A percentile compares a stretch with the other conserved stretches of the same genome.
Conservation (phyloP, 768 basidiomycete genomes). For the Baorangia bicolor region DNA sequence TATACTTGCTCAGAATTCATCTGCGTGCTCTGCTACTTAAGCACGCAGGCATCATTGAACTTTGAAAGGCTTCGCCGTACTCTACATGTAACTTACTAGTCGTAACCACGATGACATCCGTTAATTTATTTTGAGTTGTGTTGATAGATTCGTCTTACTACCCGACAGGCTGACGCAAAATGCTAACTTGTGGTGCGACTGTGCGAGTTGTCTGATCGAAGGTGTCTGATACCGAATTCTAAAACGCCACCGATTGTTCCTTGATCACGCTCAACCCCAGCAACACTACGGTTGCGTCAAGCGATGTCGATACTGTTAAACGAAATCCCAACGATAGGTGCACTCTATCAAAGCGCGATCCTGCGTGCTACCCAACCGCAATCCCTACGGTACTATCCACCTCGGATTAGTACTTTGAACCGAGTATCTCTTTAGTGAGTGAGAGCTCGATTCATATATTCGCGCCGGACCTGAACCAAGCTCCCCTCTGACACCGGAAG, state of each 20-base stretch:
- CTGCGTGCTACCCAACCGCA: conserved; percentile 37
- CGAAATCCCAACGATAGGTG: conserved; percentile 55
- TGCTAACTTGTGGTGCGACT: too few relatives aligned
- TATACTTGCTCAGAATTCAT: conserved; percentile 5
- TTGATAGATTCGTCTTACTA: too few relatives aligned
- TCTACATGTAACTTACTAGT: conserved; percentile 14
- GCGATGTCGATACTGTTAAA: conserved; percentile 30
- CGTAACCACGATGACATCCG: not conserved
- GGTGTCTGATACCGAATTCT: not conserved
- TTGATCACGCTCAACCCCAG: not conserved
- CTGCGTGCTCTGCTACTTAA: not conserved
- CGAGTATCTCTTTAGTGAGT: conserved; percentile 70
- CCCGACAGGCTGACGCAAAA: too few relatives aligned
- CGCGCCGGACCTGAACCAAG: not conserved
- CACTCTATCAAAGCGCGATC: conserved; percentile 46
- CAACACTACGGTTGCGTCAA: not conserved
- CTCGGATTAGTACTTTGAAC: conserved; percentile 42
- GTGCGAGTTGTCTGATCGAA: too few relatives aligned
- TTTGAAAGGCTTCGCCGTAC: conserved; percentile 3
- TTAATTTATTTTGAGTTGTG: not conserved
- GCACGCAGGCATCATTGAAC: not conserved
- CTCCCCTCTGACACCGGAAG: conserved; percentile 36
- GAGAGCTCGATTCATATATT: not conserved
- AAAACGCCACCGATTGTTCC: not conserved
- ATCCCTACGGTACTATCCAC: conserved; percentile 29